phyloP scores from a whole-genome alignment of 2,329 filamentous ascomycete species.

The Sarocladium oryzae region DNA sequence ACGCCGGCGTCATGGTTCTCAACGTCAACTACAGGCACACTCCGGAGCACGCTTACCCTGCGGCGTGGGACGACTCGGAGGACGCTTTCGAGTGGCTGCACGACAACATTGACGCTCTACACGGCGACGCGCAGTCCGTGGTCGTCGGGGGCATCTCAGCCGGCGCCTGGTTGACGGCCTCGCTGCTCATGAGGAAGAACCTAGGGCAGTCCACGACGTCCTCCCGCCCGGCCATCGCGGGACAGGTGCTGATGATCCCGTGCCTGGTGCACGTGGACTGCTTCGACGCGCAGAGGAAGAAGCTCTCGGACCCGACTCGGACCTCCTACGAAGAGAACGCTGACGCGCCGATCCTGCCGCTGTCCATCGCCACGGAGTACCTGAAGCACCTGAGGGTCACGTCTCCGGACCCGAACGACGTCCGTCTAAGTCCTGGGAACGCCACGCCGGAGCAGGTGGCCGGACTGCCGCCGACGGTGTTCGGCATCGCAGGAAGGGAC shows the following conservation, averaged over 20 bases:
- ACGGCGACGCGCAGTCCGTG: conserved; percentile 19
- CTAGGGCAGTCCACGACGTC: conserved; percentile 19
- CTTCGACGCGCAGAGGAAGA: conserved; percentile 21
- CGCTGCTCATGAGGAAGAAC: conserved; percentile 29
- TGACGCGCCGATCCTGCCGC: conserved; percentile 41
- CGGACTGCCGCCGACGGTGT: conserved; percentile 35
- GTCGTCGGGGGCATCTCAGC: conserved; percentile 44
- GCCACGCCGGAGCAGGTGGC: conserved; percentile 24
- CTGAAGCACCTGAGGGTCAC: conserved; percentile 21
- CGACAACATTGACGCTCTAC: conserved; percentile 1
- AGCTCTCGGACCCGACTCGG: conserved; percentile 29
- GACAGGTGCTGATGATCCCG: conserved; percentile 46
- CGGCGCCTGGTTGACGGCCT: conserved; percentile 36
- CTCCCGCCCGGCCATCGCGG: conserved; percentile 29
- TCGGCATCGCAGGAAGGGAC: conserved; percentile 40
- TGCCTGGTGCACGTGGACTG: conserved; percentile 23
- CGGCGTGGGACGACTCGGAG: conserved; percentile 44
- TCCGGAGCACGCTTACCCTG: conserved; percentile 46
- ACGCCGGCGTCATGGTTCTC: conserved; percentile 36
- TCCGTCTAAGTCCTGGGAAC: conserved; percentile 28
- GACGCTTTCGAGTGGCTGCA: conserved; percentile 51
- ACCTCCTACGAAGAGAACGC: conserved; percentile 40
- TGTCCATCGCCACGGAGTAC: conserved; percentile 20
- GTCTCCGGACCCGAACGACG: conserved; percentile 22
- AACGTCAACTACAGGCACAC: conserved; percentile 55